phyloP scores from a whole-genome alignment of 2,329 filamentous ascomycete species.

The Bipolaris oryzae region DNA sequence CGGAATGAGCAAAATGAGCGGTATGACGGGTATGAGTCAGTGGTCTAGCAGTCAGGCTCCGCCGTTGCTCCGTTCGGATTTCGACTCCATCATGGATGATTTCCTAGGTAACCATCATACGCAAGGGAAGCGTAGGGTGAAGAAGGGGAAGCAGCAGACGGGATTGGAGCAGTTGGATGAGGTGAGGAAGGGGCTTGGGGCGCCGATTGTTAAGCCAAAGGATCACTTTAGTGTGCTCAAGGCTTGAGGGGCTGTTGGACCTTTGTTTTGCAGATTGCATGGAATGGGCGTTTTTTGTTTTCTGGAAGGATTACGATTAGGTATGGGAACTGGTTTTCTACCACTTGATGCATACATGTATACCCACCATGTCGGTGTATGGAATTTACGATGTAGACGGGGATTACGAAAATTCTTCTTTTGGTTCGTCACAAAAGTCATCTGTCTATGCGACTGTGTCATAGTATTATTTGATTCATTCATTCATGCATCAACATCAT shows the following conservation, averaged over 20 bases:
- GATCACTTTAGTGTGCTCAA: constrained; percentile 15
- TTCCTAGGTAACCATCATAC: constrained; percentile 79
- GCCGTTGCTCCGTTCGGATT: constrained; percentile 71
- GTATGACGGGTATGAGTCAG: constrained; percentile 43
- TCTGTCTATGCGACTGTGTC: too few species aligned
- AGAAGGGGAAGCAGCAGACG: constrained; percentile 79
- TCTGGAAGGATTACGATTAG: not conserved
- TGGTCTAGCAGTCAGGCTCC: constrained; percentile 49
- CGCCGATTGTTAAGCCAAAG: constrained; percentile 59
- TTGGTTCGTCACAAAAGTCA: not conserved
- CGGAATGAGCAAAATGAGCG: constrained; percentile 55
- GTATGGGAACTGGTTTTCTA: not conserved
- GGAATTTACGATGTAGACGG: not conserved
- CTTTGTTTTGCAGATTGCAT: not conserved
- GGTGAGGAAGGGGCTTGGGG: constrained; percentile 78
- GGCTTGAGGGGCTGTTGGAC: not conserved
- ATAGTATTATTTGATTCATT: not conserved
- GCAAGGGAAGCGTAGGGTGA: constrained; percentile 71
- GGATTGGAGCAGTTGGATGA: constrained; percentile 92
- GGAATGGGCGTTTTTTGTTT: constrained; percentile 1
- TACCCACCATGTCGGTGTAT: not conserved
- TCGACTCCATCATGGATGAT: constrained; percentile 90
- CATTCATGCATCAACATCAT: constrained; percentile 3
- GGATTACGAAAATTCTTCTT: not conserved
- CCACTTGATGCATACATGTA: not conserved